Evolutionary conservation across 2,329 filamentous ascomycete genomes (phyloP).

Genomic region (Colletotrichum caudatum): DNA sequence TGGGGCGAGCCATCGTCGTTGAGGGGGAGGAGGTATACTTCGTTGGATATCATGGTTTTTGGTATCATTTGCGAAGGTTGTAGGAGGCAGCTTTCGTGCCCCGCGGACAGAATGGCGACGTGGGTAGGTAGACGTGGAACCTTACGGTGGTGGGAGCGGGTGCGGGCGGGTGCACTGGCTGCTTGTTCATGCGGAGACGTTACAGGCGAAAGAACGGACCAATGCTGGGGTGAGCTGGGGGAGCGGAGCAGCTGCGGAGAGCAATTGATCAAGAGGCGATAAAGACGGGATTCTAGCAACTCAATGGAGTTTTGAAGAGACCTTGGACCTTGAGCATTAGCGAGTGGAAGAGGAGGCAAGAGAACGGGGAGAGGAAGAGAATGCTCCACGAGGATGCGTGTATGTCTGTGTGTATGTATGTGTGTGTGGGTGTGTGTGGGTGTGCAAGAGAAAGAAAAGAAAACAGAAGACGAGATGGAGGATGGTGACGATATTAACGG

Average conservation of each 20-base stretch:
- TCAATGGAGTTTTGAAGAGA: constrained; percentile 1
- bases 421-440: neutral
- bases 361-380: constrained; percentile 9
- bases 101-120: constrained; percentile 39
- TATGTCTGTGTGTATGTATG: neutral
- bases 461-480: constrained; percentile 16
- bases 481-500: constrained; percentile 26
- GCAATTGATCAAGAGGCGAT: constrained; percentile 10
- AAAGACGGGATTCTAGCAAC: neutral
- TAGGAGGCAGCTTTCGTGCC: constrained; percentile 42
- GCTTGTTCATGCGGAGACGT: constrained; percentile 33
- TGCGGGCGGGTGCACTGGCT: constrained; percentile 28
- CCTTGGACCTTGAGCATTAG: constrained; percentile 3
- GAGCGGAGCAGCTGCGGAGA: neutral
- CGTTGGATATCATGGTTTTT: constrained; percentile 72
- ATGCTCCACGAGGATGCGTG: neutral
- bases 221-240: neutral
- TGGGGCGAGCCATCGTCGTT: constrained; percentile 94
- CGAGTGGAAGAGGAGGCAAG: neutral
- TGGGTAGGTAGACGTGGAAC: constrained; percentile 12
- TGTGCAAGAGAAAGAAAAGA: neutral
- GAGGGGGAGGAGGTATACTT: constrained; percentile 89
- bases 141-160: constrained; percentile 2
- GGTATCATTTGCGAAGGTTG: constrained; percentile 63
- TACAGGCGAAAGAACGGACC: constrained; percentile 34